Evolutionary conservation across 1,284 basidiomycete species (phyloP), one percentile per base, ranked within the genome.

Genomic region (Marasmius sp.): DNA sequence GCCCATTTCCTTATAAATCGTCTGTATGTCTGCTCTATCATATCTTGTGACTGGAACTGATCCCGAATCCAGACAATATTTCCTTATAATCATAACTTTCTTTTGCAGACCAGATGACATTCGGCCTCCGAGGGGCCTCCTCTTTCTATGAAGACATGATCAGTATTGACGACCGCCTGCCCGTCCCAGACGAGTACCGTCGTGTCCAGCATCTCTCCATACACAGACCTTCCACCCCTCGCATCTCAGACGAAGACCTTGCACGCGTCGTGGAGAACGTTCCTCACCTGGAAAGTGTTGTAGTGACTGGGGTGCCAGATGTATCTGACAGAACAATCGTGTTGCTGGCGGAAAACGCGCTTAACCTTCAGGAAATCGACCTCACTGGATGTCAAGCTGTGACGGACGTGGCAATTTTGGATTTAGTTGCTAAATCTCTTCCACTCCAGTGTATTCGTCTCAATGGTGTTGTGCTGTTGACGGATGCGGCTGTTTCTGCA

Each of bases 371-470:
- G 64, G 89, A 91, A 34, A 76, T 97, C 62, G 92, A 95, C 72
- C 70, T 97, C 61, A 85, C 85, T 52, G 88, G 88, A 11, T 98
- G 95, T 77, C 81, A 79, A 49, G 78, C 82, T 62, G 79, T 97
- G 45, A 91, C 92, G 7, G 92, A 95, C 67, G 82, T 86, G 14
- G 89, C 89, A 0, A 77, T 97, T 52, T 74, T 87, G 61, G 86
- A 88, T 56, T 74, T 97, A 37, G 89, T 90, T 9, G 80, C 81
- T 53, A 82, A 87, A 64, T 88, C 87, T 51, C 84, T 84, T 37
- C 80, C 86, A 37, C 75, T 98, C 39, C 83, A 92, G 60, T 84
- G 89, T 82, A 81, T 95, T 65, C 89, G 88, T 67, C 75, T 95
- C 50, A 88, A 85, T 66, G 85, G 86, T 18, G 83, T 91, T 60